Base-by-base conservation (phyloP, 2,329 filamentous ascomycete genomes). In the Aspergillus luchuensis region DNA sequence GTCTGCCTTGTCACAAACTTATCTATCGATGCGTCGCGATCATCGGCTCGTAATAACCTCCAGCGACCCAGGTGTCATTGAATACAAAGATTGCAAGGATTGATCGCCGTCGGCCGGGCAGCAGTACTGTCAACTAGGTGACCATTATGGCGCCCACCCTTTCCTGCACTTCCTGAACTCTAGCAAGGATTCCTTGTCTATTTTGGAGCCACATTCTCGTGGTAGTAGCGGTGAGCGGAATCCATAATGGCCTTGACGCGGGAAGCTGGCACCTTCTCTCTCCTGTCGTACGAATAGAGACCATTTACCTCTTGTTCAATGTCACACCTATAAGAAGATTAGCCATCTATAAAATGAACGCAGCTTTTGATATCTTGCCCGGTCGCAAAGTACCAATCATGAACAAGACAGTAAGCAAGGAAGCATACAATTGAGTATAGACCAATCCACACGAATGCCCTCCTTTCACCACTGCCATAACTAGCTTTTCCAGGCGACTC, bases 281-380 rank as follows among this genome's bases (percentile, higher is more conserved):
- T 78, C 1, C 88, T 80, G 62, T 89, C 83, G 63, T 84, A 88
- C 0, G 86, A 84, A 66, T 89, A 89, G 23, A 90, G 68, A 0
- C 87, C 88, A 65, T 90, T 90, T 38, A 86, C 85, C 68, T 90
- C 88, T 67, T 90, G 87, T 72, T 90, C 87, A 55, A 90, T 87
- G 68, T 87, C 83, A 59, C 80, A 80, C 63, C 70, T 68, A 69
- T 47, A 25, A 0, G 1, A 10, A n/a, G 0, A 38, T 55, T 19
- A 58, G 50, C 10, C 3, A 55, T 13, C 28, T 10, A 5, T 0
- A 10, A 30, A 11, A 6, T 5, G 10, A 11, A 15, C 33, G 0
- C 11, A 1, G 33, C 33, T 13, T 5, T 5, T 36, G 33, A 5
- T 13, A 15, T 11, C 4, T 11, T 13, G 1, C 4, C 8, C 21